Conservation (phyloP, 1,284 basidiomycete species). For the Heterobasidion parviporum region DNA sequence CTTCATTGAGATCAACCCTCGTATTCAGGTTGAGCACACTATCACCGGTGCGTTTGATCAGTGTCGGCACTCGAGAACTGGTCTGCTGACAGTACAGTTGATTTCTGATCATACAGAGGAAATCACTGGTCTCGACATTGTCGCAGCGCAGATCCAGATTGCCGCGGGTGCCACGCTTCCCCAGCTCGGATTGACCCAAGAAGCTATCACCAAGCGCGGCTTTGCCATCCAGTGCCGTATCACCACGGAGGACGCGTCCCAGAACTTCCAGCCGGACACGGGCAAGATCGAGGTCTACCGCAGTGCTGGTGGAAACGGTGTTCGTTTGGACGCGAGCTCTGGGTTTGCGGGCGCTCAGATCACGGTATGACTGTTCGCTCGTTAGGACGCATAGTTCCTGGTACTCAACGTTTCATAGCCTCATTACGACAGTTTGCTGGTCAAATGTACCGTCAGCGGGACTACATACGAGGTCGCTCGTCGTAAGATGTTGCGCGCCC, state of each 20-base stretch:
- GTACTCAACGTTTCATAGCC: slow-evolving; percentile 44
- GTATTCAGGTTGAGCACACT: slow-evolving; percentile 98
- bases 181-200: slow-evolving; percentile 95
- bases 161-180: slow-evolving; percentile 94
- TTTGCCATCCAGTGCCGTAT: slow-evolving; percentile 99
- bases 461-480: slow-evolving; percentile 98
- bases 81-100: background rate
- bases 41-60: slow-evolving; percentile 65
- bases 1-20: slow-evolving; percentile 98
- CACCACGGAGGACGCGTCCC: slow-evolving; percentile 95
- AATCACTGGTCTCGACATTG: slow-evolving; percentile 98
- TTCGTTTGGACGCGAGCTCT: slow-evolving; percentile 94
- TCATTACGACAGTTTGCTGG: slow-evolving; percentile 96
- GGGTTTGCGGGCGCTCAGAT: slow-evolving; percentile 99
- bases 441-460: slow-evolving; percentile 94
- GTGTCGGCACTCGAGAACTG: background rate
- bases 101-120: slow-evolving; percentile 56
- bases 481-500: slow-evolving; percentile 96
- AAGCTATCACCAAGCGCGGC: slow-evolving; percentile 92
- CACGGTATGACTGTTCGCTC: slow-evolving; percentile 50
- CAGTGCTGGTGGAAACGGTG: slow-evolving; percentile 97
- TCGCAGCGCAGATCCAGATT: slow-evolving; percentile 98
- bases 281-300: slow-evolving; percentile 99
- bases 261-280: slow-evolving; percentile 95
- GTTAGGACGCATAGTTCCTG: background rate